Base-by-base conservation (phyloP, 2,329 filamentous ascomycete species). In the Coniosporium tulheliwenetii region DNA sequence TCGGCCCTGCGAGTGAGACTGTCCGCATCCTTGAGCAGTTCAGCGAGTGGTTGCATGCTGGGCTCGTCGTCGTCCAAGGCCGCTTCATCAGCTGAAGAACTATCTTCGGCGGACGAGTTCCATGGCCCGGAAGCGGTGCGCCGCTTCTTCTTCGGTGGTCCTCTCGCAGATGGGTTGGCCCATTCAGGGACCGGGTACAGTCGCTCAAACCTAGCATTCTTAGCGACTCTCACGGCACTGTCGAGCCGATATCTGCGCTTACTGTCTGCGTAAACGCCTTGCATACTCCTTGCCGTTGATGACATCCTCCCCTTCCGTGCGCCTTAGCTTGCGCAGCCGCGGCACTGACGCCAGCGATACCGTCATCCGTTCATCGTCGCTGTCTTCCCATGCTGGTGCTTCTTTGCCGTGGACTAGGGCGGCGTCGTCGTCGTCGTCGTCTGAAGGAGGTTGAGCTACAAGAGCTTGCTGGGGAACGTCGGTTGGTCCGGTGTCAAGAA, bases 271-370 rank as follows among this genome's bases (percentile, higher is more conserved):
- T 51, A 98, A 63, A 47, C 91, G 70, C 51, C 72, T 73, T 42
- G 79, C 75, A 60, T 98, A 98, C 58, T 95, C 89, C 45, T 76
- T 79, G 38, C 91, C 91, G 49, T 67, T 85, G 47, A 98, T 75
- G 9, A 93, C 57, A 57, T 98, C 91, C 53, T 98, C 91, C 1
- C 73, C 75, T 54, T 89, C 85, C 2, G 77, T 79, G 39, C 78
- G 68, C 45, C 91, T 75, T 46, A 98, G 67, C 61, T 96, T 96
- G 48, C 87, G 76, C 55, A 95, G 60, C 47, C 83, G 74, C 38
- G 77, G 74, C 36, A 80, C 77, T 19, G 76, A 73, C 3, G 85
- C 81, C 33, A 98, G 70, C 10, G 89, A 96, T 38, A 98, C 72
- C 5, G 77, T 75, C 46, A 95, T 66, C 41, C 84, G 75, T 55